Percentiles rank a stretch among this genome's conserved stretches.
phyloP scores from a whole-genome alignment of 805 yeast genomes.

The Peterozyma toletana region DNA sequence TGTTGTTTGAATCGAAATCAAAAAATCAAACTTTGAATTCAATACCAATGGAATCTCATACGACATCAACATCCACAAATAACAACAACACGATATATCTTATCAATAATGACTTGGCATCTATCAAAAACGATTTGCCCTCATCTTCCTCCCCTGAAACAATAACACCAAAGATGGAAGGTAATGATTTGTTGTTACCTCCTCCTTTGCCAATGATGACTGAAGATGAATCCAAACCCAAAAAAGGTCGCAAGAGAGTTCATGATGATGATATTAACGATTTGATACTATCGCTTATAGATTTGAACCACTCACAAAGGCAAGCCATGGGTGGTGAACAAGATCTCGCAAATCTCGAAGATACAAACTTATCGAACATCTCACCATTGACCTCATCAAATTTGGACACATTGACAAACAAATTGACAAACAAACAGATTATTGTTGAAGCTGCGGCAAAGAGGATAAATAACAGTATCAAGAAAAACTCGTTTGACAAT shows the following conservation, averaged over 20 bases:
- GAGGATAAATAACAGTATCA: background rate
- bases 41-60: constrained; percentile 1
- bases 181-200: too few relatives aligned
- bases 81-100: constrained; percentile 7
- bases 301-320: constrained; percentile 20
- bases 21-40: constrained; percentile 4
- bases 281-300: constrained; percentile 25
- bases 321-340: too few relatives aligned
- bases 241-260: constrained; percentile 15
- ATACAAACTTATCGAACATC: background rate
- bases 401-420: constrained; percentile 1
- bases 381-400: constrained; percentile 7
- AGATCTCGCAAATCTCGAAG: background rate
- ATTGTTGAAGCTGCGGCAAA: background rate
- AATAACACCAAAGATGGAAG: too few relatives aligned
- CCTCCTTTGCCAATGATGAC: constrained; percentile 3
- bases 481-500: background rate
- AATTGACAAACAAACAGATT: background rate
- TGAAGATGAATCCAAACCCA: constrained; percentile 1
- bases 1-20: background rate
- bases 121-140: background rate
- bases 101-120: background rate
- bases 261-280: constrained; percentile 29
- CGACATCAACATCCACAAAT: constrained; percentile 5
- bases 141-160: constrained; percentile 1